Percentiles rank a stretch among this genome's conserved stretches.
These are phyloP conservation scores for Carpinus viminea DNA, from an alignment of 306 rosid genomes.

Conservation along the genomic window DNA sequence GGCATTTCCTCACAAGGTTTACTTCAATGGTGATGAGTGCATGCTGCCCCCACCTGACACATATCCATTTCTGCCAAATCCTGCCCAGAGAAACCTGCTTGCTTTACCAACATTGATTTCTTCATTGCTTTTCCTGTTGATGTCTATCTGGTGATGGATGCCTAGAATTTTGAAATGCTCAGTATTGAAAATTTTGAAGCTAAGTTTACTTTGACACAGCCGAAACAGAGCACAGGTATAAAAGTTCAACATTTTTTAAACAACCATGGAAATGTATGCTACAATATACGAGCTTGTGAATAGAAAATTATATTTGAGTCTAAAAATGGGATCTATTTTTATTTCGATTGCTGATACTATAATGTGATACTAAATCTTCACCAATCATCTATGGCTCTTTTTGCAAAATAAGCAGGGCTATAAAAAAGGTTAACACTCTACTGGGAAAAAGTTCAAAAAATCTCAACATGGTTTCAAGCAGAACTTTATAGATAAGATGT, in stretches of 20 bases:
- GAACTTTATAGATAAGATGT: background rate
- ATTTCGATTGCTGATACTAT: slow-evolving; percentile 15
- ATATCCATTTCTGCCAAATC: slow-evolving; percentile 79
- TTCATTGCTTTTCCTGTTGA: slow-evolving; percentile 48
- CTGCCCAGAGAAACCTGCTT: slow-evolving; percentile 38
- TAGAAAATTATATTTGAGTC: slow-evolving; percentile 17
- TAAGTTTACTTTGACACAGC: slow-evolving; percentile 23
- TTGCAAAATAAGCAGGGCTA: background rate
- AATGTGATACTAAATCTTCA: slow-evolving; percentile 10
- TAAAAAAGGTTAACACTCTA: background rate
- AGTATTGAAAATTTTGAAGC: slow-evolving; percentile 36
- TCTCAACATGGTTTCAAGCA: background rate
- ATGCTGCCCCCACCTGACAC: slow-evolving; percentile 87
- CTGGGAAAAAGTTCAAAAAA: background rate
- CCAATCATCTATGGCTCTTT: background rate
- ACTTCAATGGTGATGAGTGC: slow-evolving; percentile 95
- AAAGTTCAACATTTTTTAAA: slow-evolving; percentile 22
- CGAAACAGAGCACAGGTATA: slow-evolving; percentile 14
- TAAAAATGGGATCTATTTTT: slow-evolving; percentile 16
- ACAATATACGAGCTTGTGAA: slow-evolving; percentile 25
- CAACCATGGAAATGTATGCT: slow-evolving; percentile 11
- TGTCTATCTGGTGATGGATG: slow-evolving; percentile 43
- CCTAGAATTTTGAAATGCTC: slow-evolving; percentile 25
- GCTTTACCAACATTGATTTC: slow-evolving; percentile 37
- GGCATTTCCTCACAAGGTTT: slow-evolving; percentile 90